phyloP scores from a whole-genome alignment of 805 yeast genomes.

The Kodamaea kakaduensis region DNA sequence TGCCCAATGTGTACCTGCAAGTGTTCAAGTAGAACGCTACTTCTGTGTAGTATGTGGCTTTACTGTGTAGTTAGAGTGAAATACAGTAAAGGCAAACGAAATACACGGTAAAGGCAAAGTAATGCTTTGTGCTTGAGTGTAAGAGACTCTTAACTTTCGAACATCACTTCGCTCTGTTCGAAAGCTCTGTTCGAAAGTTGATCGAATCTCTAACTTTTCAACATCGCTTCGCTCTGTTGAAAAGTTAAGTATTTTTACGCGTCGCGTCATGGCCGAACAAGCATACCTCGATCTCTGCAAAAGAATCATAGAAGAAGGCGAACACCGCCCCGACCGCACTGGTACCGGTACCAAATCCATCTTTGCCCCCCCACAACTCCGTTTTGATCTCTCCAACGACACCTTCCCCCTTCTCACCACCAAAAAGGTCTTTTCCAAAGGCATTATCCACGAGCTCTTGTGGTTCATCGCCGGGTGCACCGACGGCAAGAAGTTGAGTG shows the following conservation, averaged over 20 bases:
- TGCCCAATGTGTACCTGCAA: too few relatives aligned
- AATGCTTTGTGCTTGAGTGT: too few relatives aligned
- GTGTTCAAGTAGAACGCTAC: too few relatives aligned
- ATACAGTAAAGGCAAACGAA: too few relatives aligned
- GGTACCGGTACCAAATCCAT: conserved; percentile 93
- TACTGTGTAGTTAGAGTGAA: too few relatives aligned
- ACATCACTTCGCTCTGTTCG: too few relatives aligned
- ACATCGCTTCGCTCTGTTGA: too few relatives aligned
- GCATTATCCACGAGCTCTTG: conserved; percentile 80
- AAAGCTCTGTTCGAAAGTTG: too few relatives aligned
- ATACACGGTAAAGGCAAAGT: too few relatives aligned
- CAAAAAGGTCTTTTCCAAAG: conserved; percentile 85
- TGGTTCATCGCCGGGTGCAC: conserved; percentile 94
- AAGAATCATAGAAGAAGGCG: conserved; percentile 78
- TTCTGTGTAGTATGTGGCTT: too few relatives aligned
- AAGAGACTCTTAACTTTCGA: too few relatives aligned
- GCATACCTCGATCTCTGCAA: conserved; percentile 82
- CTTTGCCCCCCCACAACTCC: conserved; percentile 94
- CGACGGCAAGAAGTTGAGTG: conserved; percentile 73
- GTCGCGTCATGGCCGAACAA: conserved; percentile 45
- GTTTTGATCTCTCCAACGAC: conserved; percentile 72
- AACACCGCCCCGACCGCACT: conserved; percentile 89
- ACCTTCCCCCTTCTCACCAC: conserved; percentile 88
- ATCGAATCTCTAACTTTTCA: too few relatives aligned
- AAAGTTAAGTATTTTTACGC: not conserved